Conservation (phyloP, 768 basidiomycete genomes). For the Podaxis carcinomalis region DNA sequence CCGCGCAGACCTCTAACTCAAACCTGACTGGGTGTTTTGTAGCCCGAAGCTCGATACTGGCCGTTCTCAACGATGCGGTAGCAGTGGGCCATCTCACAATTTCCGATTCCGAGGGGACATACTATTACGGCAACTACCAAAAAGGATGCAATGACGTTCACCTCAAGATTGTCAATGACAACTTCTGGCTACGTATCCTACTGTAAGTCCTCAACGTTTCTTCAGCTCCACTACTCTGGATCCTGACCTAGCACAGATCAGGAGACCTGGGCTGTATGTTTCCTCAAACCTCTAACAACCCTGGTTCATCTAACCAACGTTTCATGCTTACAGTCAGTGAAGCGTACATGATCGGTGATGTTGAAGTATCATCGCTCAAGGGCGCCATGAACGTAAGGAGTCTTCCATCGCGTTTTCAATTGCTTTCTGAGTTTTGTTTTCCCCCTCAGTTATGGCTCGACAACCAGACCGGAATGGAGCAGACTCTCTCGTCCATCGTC, state of each 20-base stretch:
- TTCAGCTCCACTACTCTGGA: conserved; percentile 10
- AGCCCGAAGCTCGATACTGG: conserved; percentile 60
- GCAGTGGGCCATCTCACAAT: conserved; percentile 56
- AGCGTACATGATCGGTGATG: conserved; percentile 71
- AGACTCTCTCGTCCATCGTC: conserved; percentile 51
- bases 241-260: conserved; percentile 34
- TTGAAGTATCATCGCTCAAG: conserved; percentile 57
- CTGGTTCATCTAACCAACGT: conserved; percentile 6
- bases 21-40: conserved; percentile 5
- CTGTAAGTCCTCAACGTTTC: conserved; percentile 36
- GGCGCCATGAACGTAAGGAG: conserved; percentile 57
- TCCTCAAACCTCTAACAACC: background rate
- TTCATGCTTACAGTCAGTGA: conserved; percentile 51
- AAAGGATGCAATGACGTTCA: conserved; percentile 61
- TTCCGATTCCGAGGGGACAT: conserved; percentile 54
- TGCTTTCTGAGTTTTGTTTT: background rate
- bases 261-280: conserved; percentile 64
- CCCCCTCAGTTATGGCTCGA: conserved; percentile 60
- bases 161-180: conserved; percentile 50
- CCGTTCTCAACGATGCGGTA: conserved; percentile 56
- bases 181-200: conserved; percentile 67
- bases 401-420: conserved; percentile 4
- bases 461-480: conserved; percentile 56
- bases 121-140: conserved; percentile 53
- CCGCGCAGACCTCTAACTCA: background rate